Conservation (phyloP, 129 eudicot genomes). For the Helianthus tuberosus region DNA sequence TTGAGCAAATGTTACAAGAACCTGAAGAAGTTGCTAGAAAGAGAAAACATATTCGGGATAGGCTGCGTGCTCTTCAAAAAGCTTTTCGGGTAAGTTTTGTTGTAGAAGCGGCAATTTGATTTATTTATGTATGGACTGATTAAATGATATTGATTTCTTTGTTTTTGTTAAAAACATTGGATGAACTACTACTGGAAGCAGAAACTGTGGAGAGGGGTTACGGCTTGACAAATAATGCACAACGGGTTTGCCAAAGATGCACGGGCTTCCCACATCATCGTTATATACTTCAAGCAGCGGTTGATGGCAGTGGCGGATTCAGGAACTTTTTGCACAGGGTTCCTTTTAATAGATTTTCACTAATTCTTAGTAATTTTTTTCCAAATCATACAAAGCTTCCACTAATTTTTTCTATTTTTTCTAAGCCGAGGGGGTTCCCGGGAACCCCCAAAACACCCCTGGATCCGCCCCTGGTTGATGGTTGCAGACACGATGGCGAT, state of each 20-base stretch:
- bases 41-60: conserved; percentile 84
- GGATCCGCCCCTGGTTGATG: too few relatives aligned
- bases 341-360: too few relatives aligned
- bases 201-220: conserved; percentile 91
- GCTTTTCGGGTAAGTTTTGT: conserved; percentile 72
- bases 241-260: conserved; percentile 81
- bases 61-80: conserved; percentile 87
- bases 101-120: too few relatives aligned
- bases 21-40: conserved; percentile 83
- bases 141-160: background rate
- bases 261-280: conserved; percentile 25
- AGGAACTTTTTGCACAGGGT: too few relatives aligned
- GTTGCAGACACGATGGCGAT: too few relatives aligned
- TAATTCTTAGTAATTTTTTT: too few relatives aligned
- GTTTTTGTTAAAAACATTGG: conserved; percentile 58
- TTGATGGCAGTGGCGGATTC: too few relatives aligned
- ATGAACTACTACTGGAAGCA: conserved; percentile 94
- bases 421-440: too few relatives aligned
- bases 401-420: too few relatives aligned
- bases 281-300: conserved; percentile 50
- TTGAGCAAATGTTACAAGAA: conserved; percentile 97
- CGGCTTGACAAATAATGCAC: conserved; percentile 55
- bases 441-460: too few relatives aligned
- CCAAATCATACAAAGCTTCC: too few relatives aligned
- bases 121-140: too few relatives aligned